These are phyloP conservation scores for Globisporangium sylvaticum DNA, from an alignment of 352 stramenopile genomes.

Conservation along the genomic window DNA sequence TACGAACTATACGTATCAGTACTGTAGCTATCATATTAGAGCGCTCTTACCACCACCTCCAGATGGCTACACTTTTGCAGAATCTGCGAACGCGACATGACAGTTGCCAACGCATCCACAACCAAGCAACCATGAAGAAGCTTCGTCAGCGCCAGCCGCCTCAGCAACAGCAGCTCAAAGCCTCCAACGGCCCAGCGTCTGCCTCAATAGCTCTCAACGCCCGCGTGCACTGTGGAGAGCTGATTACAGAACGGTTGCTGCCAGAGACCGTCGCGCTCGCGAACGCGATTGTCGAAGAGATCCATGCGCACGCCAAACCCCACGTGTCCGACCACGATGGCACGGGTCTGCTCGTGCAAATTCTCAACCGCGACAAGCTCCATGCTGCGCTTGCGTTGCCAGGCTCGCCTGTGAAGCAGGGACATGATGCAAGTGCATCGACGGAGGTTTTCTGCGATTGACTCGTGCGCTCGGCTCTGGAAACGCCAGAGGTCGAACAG, in stretches of 20 bases:
- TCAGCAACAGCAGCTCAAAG: not conserved
- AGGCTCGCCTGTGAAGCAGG: not conserved
- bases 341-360: not conserved
- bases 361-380: not conserved
- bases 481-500: not conserved
- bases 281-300: not conserved
- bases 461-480: not conserved
- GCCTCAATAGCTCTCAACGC: not conserved
- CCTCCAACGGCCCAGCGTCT: not conserved
- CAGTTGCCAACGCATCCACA: not conserved
- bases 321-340: not conserved
- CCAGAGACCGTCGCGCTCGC: not conserved
- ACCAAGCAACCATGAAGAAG: not conserved
- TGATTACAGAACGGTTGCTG: not conserved
- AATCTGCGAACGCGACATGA: not conserved
- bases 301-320: not conserved
- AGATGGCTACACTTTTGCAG: not conserved
- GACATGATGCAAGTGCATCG: not conserved
- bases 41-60: not conserved
- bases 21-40: not conserved
- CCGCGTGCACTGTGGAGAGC: not conserved
- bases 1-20: too few species aligned
- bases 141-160: not conserved
- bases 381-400: not conserved
- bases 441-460: not conserved